phyloP scores from a whole-genome alignment of 2,329 filamentous ascomycete species.

The Phyllosticta citrichinensis region DNA sequence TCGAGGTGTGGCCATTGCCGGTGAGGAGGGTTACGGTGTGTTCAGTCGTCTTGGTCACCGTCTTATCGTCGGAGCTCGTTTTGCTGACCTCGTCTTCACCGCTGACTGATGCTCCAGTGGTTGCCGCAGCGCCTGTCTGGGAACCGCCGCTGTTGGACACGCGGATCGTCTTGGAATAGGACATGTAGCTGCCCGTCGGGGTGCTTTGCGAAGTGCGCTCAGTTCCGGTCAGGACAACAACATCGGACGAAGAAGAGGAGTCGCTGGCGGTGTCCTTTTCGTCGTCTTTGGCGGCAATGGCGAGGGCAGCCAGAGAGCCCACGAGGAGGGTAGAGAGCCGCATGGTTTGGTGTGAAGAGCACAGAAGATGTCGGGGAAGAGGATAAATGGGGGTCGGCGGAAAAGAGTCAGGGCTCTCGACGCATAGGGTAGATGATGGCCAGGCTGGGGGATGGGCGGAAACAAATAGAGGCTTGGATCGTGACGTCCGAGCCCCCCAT shows the following conservation, averaged over 20 bases:
- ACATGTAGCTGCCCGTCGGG: slow-evolving; percentile 9
- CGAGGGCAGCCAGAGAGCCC: not conserved
- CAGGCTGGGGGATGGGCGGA: not conserved
- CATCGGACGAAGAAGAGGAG: not conserved
- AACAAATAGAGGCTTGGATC: not conserved
- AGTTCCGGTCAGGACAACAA: slow-evolving; percentile 1
- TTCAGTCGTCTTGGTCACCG: slow-evolving; percentile 1
- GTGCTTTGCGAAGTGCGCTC: not conserved
- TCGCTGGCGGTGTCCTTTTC: no score
- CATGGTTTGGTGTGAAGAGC: slow-evolving; percentile 6
- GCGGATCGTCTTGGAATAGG: slow-evolving; percentile 2
- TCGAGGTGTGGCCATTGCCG: slow-evolving; percentile 1
- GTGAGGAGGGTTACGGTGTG: slow-evolving; percentile 7
- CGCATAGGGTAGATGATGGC: not conserved
- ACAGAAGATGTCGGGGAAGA: not conserved
- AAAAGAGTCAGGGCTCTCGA: not conserved
- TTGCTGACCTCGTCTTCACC: not conserved
- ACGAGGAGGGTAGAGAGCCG: slow-evolving; percentile 4
- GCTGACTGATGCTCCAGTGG: not conserved
- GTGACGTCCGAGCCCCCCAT: not conserved
- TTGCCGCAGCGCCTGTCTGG: not conserved
- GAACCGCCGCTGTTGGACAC: not conserved
- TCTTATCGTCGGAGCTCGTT: slow-evolving; percentile 1
- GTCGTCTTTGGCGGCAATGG: slow-evolving; percentile 2
- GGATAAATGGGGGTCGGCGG: not conserved